Evolutionary conservation across 2,329 filamentous ascomycete genomes (phyloP).

Genomic region (Rhexocercosporidium sp.): DNA sequence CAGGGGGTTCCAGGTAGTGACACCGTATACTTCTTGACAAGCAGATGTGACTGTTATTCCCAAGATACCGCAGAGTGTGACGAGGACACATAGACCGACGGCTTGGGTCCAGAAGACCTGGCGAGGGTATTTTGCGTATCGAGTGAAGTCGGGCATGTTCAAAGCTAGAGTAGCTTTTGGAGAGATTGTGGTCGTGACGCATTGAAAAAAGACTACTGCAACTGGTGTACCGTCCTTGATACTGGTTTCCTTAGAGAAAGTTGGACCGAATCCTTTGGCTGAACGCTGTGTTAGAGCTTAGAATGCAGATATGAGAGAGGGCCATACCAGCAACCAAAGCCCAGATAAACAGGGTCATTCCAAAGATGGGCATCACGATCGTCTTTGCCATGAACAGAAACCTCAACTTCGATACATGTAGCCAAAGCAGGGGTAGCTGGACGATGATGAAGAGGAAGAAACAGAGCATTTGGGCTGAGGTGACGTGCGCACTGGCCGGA

Average conservation of each 20-base stretch:
- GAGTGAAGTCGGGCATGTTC: constrained; percentile 42
- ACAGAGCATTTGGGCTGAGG: constrained; percentile 58
- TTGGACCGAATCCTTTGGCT: constrained; percentile 34
- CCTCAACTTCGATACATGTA: constrained; percentile 52
- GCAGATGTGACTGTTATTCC: constrained; percentile 37
- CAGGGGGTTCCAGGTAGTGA: constrained; percentile 39
- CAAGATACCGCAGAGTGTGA: constrained; percentile 36
- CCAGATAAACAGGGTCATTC: constrained; percentile 35
- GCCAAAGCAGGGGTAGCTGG: constrained; percentile 50
- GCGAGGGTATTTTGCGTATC: constrained; percentile 36
- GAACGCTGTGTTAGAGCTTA: neutral
- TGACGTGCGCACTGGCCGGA: constrained; percentile 53
- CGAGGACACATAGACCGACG: constrained; percentile 32
- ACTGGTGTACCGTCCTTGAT: constrained; percentile 29
- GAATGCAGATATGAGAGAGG: neutral
- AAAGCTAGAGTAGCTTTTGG: constrained; percentile 38
- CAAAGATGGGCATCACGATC: constrained; percentile 37
- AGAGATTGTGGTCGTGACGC: constrained; percentile 32
- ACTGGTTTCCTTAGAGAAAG: constrained; percentile 30
- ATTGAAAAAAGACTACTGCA: constrained; percentile 31
- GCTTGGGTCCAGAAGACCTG: constrained; percentile 36
- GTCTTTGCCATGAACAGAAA: constrained; percentile 58
- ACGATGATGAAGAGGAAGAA: constrained; percentile 52
- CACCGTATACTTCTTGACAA: constrained; percentile 37
- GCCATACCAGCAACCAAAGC: constrained; percentile 29